Conservation (phyloP, 257 asterid species). For the Solanum peruvianum region DNA sequence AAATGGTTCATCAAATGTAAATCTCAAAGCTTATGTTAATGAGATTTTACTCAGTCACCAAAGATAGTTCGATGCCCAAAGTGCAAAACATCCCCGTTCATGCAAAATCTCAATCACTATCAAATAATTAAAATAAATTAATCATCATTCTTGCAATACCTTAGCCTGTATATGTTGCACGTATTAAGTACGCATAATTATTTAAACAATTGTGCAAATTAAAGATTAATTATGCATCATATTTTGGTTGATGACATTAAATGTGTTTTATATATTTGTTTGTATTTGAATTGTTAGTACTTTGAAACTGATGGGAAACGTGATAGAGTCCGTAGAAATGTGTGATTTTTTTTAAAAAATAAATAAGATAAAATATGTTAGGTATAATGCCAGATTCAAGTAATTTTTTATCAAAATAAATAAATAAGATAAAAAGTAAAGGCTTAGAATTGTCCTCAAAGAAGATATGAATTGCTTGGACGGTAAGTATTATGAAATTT, state of each 20-base stretch:
- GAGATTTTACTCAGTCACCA: not conserved
- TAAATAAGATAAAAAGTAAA: no score
- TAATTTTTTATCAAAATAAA: no score
- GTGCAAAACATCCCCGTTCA: not conserved
- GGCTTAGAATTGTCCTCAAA: no score
- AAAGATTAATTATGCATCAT: not conserved
- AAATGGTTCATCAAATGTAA: constrained; percentile 22
- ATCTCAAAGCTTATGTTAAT: constrained; percentile 19
- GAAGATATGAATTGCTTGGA: no score
- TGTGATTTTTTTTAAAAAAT: no score
- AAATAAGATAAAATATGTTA: no score
- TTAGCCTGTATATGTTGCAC: not conserved
- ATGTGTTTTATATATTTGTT: not conserved
- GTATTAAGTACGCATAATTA: not conserved
- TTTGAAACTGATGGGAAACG: not conserved
- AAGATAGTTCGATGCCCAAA: not conserved
- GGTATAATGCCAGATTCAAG: no score
- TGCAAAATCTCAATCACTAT: not conserved
- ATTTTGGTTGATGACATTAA: not conserved
- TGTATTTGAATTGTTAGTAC: not conserved
- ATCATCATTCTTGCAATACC: not conserved
- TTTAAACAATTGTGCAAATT: not conserved
- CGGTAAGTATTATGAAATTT: no score
- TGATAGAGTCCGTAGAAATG: not conserved
- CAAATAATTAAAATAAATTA: not conserved